Evolutionary conservation across 495 filamentous ascomycete genomes (phyloP), one percentile per base, ranked within the genome.

Genomic region (Daldinia vernicosa): DNA sequence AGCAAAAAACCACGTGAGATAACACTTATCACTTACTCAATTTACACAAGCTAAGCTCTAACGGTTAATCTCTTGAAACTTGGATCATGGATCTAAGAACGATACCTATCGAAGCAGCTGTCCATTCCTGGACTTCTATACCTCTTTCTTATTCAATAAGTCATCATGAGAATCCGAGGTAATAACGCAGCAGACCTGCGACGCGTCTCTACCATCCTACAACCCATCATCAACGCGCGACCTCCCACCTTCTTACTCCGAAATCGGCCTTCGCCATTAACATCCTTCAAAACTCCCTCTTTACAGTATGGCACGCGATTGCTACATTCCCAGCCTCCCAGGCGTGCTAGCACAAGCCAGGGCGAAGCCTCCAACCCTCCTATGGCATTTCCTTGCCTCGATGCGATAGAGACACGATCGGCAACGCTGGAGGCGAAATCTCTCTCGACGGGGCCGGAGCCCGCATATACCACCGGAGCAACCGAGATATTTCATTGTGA

Each of bases 311-410:
- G 70, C 28, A 6, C 40, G 14, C 69, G 79, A 56, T 60, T 45
- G 30, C 52, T 82, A 2, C 80, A 82, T 62, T 76, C 69, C 7
- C 79, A 80, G 15, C 37, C 76, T 9, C 40, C 75, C 6, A 74
- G 76, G 27, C 77, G 77, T 19, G 75, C 68, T 35, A 47, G 59
- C 58, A 43, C 60, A 32, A 65, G 66, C 24, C 66, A 67, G 12
- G 74, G 79, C 67, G 82, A 83, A 64, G 83, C 83, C 8, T 92
- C 93, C 17, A 99, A 98, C 74, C 94, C 95, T 2, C 92, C 94
- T 52, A 90, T 99, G 82, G 89, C 91, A 17, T 99, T 99, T 74
- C 95, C 95, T 4, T 99, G 95, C 76, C 90, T 99, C 11, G 95
- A 99, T 76, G 92, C 91, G 11, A 88, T 94, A 63, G 95, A 99